Evolutionary conservation across 2,329 filamentous ascomycete genomes (phyloP).

Genomic region (Alternaria gansuensis): DNA sequence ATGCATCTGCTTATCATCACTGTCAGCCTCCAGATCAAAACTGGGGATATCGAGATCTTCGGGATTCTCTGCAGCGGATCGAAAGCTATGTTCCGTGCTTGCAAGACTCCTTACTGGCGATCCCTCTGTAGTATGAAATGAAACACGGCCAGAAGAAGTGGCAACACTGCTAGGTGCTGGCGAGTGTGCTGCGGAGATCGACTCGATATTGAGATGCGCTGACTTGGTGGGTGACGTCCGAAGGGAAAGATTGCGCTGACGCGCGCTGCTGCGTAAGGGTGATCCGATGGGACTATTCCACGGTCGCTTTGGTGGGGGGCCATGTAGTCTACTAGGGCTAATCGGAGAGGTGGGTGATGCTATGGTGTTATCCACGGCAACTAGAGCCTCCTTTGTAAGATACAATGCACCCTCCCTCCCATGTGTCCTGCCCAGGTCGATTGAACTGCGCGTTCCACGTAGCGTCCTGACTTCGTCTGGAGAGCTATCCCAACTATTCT

Average conservation of each 20-base stretch:
- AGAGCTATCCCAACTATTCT: slow-evolving; percentile 24
- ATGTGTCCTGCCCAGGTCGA: slow-evolving; percentile 26
- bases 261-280: slow-evolving; percentile 22
- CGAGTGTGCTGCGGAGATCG: slow-evolving; percentile 9
- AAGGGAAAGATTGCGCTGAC: slow-evolving; percentile 24
- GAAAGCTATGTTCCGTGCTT: slow-evolving; percentile 33
- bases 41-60: slow-evolving; percentile 14
- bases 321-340: slow-evolving; percentile 25
- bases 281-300: slow-evolving; percentile 32
- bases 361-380: slow-evolving; percentile 34
- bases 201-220: slow-evolving; percentile 7
- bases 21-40: slow-evolving; percentile 29
- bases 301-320: slow-evolving; percentile 30
- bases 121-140: slow-evolving; percentile 34
- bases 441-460: slow-evolving; percentile 29
- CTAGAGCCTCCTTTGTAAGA: slow-evolving; percentile 43
- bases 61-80: slow-evolving; percentile 27
- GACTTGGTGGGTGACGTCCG: slow-evolving; percentile 32
- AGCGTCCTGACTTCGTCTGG: slow-evolving; percentile 28
- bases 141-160: slow-evolving; percentile 32
- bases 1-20: slow-evolving; percentile 23
- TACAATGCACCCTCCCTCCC: slow-evolving; percentile 29
- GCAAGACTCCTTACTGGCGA: slow-evolving; percentile 45
- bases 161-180: slow-evolving; percentile 30
- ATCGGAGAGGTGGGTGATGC: slow-evolving; percentile 20